Conservation (phyloP, 805 yeast genomes). For the Saturnispora diversa region DNA sequence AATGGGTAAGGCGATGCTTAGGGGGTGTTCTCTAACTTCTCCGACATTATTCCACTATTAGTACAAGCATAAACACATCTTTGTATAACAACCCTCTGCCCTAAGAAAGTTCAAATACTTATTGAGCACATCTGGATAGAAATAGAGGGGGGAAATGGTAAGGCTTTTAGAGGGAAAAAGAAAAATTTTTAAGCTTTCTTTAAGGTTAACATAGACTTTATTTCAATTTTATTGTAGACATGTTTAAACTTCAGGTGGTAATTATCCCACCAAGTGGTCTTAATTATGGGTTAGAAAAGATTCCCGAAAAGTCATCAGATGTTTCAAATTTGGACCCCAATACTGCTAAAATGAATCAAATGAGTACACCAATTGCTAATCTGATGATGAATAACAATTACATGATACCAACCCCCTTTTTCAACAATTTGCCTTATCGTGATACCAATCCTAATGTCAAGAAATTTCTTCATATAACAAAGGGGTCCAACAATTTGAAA, state of each 20-base stretch:
- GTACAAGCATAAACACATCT: too few species aligned
- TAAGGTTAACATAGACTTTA: too few species aligned
- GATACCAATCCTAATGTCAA: constrained; percentile 14
- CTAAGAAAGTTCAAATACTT: too few species aligned
- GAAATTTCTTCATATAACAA: constrained; percentile 60
- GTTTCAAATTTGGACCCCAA: not conserved
- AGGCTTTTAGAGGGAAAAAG: too few species aligned
- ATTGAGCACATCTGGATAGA: too few species aligned
- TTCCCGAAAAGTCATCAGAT: constrained; percentile 1
- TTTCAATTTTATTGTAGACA: not conserved
- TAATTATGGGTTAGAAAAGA: not conserved
- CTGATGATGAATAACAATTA: constrained; percentile 9
- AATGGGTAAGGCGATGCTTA: too few species aligned
- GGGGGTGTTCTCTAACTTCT: too few species aligned
- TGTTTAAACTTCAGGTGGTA: constrained; percentile 17
- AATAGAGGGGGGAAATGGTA: too few species aligned
- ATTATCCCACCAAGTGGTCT: constrained; percentile 13
- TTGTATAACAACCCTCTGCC: too few species aligned
- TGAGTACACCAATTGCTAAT: constrained; percentile 23
- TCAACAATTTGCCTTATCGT: not conserved
- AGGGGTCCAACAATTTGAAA: constrained; percentile 37
- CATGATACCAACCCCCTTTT: constrained; percentile 16
- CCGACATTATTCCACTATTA: too few species aligned
- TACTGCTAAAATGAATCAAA: constrained; percentile 16
- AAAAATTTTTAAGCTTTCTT: constrained; percentile 1